phyloP scores from a whole-genome alignment of 768 basidiomycete genomes.

The Panus rudis region DNA sequence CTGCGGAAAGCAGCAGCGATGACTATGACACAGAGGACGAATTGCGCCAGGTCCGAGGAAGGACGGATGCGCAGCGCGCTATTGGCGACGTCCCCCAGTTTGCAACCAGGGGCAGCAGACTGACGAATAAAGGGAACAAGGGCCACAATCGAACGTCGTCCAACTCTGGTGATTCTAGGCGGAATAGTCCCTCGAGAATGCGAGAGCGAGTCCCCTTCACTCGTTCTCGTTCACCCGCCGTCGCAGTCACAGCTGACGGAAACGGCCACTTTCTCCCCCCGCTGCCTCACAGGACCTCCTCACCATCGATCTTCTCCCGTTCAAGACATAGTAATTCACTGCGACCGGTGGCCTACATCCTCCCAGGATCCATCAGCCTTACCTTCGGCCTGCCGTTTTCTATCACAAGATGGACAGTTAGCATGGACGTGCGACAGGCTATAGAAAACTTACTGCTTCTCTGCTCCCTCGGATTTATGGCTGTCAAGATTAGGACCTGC shows the following conservation, averaged over 20 bases:
- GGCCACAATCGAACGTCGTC: constrained; percentile 11
- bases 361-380: constrained; percentile 34
- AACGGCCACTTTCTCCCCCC: constrained; percentile 27
- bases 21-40: constrained; percentile 19
- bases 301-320: constrained; percentile 40
- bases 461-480: constrained; percentile 52
- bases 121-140: constrained; percentile 3
- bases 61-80: constrained; percentile 12
- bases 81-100: constrained; percentile 7
- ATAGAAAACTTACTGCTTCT: constrained; percentile 62
- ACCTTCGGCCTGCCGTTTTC: constrained; percentile 38
- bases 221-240: constrained; percentile 65
- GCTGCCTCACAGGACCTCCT: constrained; percentile 28
- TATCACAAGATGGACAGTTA: constrained; percentile 36
- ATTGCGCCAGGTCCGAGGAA: constrained; percentile 13
- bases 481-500: constrained; percentile 36
- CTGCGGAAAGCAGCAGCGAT: constrained; percentile 15
- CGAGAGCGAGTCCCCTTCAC: constrained; percentile 45
- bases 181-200: constrained; percentile 27
- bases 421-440: constrained; percentile 55
- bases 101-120: neutral
- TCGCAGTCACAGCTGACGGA: constrained; percentile 27
- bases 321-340: constrained; percentile 27
- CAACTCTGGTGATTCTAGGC: constrained; percentile 33
- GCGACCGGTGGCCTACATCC: too few relatives aligned